Percentiles rank a stretch among this genome's conserved stretches.
Evolutionary conservation across 257 asterid genomes (phyloP).

Genomic region (Coffea eugenioides): DNA sequence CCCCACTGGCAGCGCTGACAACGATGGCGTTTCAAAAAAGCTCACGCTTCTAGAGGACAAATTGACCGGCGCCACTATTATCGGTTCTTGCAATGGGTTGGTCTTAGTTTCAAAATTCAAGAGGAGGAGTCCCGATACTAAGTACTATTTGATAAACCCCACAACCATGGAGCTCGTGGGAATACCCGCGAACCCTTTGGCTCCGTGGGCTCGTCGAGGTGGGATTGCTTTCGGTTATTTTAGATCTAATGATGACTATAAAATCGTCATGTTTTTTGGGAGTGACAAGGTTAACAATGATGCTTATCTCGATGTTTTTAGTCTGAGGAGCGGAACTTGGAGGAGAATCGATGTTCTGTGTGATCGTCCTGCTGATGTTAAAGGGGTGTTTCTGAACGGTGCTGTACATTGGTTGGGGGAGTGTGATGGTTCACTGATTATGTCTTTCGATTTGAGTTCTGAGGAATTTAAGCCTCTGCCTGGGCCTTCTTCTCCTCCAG

Average conservation of each 20-base stretch:
- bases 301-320: too few species aligned
- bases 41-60: neutral
- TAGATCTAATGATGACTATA: slow-evolving; percentile 37
- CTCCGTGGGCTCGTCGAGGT: slow-evolving; percentile 9
- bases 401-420: too few species aligned
- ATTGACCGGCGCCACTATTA: slow-evolving; percentile 9
- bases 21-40: neutral
- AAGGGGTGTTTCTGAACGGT: too few species aligned
- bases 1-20: too few species aligned
- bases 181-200: slow-evolving; percentile 22
- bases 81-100: slow-evolving; percentile 39
- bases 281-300: too few species aligned
- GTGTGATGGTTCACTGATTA: too few species aligned
- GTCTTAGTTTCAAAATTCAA: slow-evolving; percentile 9
- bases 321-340: too few species aligned
- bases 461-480: too few species aligned
- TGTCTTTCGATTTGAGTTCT: too few species aligned
- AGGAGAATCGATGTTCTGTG: too few species aligned
- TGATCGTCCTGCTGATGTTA: too few species aligned
- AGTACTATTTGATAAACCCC: slow-evolving; percentile 31
- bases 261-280: slow-evolving; percentile 31
- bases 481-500: too few species aligned
- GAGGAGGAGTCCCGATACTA: neutral
- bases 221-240: slow-evolving; percentile 47
- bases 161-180: slow-evolving; percentile 21